phyloP scores from a whole-genome alignment of 148 eudicot genomes.

The Arctostaphylos glauca region DNA sequence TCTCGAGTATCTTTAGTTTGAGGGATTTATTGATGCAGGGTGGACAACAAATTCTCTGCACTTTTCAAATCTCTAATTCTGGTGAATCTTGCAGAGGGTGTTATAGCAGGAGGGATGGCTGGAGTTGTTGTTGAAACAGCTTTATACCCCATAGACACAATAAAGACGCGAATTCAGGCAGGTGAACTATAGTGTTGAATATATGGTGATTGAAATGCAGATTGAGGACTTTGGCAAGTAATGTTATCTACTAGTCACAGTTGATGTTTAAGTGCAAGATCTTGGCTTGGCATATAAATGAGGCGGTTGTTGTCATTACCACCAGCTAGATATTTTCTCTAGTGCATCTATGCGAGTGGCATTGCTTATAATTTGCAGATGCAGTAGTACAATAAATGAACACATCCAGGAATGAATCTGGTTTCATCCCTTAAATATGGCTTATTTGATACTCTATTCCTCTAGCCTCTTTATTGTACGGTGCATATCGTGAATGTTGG shows the following conservation, averaged over 20 bases:
- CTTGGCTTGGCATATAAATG: slow-evolving; percentile 1
- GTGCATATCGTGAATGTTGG: not conserved
- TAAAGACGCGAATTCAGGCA: slow-evolving; percentile 93
- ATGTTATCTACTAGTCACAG: not conserved
- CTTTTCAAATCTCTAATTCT: slow-evolving; percentile 10
- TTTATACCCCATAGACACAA: slow-evolving; percentile 92
- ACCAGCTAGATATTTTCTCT: not conserved
- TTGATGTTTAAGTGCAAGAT: slow-evolving; percentile 10
- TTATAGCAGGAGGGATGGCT: slow-evolving; percentile 91
- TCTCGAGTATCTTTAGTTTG: not conserved
- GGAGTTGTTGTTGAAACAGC: slow-evolving; percentile 95
- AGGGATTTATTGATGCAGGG: not conserved
- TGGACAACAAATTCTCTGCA: not conserved
- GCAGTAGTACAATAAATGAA: not conserved
- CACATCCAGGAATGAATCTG: not conserved
- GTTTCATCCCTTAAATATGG: not conserved
- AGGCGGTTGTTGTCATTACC: not conserved
- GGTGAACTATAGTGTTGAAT: slow-evolving; percentile 27
- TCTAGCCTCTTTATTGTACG: not conserved
- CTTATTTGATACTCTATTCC: not conserved
- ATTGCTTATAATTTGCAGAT: not conserved
- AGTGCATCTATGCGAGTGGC: not conserved
- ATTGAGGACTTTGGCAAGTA: slow-evolving; percentile 1
- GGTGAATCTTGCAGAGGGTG: slow-evolving; percentile 62
- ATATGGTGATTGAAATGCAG: slow-evolving; percentile 1